Base-by-base conservation (phyloP, 495 filamentous ascomycete genomes). In the Bacidia rubella region DNA sequence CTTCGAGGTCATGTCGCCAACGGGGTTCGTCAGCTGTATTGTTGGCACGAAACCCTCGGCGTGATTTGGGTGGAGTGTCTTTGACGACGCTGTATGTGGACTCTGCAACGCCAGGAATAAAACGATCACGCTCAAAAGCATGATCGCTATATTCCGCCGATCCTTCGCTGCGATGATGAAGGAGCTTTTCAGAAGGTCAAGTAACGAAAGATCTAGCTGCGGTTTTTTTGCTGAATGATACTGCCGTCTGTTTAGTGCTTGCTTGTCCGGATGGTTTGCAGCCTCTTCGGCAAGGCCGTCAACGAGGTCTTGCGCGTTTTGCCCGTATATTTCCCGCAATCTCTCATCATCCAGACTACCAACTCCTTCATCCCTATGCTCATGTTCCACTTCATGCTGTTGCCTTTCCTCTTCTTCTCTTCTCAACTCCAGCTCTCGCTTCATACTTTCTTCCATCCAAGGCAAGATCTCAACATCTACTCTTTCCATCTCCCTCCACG, bases 401-500 rank as follows among this genome's bases (percentile, higher is more conserved):
- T 47, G 15, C 38, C 61, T 60, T 40, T 67, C 72, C 57, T 75
- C 71, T 49, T 80, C 59, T 27, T 70, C 65, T 3, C 67, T 58
- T 24, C 70, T 61, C 21, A 63, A 39, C 55, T 74, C 73, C 51
- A 81, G 57, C 38, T 70, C 66, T 1, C 68, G 59, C 38, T 71
- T 65, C 40, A 80, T 51, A 38, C 76, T 73, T 4, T 74, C 73
- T 1, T 79, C 76, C 24, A 83, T 66, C 71, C 78, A 82, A 2
- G 87, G 81, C 52, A 83, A 80, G 55, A 98, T 78, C 62, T 98
- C 92, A 0, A 93, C 85, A 66, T 98, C 92, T 7, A 97, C 86
- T 26, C 90, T 77, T 66, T 98, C 92, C 92, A 98, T 98, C 63
- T 96, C 90, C 51, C 76, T 82, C 92, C 92, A 98, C 27, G 85